Base-by-base conservation (phyloP, 2,329 filamentous ascomycete species). In the Fusarium napiforme region DNA sequence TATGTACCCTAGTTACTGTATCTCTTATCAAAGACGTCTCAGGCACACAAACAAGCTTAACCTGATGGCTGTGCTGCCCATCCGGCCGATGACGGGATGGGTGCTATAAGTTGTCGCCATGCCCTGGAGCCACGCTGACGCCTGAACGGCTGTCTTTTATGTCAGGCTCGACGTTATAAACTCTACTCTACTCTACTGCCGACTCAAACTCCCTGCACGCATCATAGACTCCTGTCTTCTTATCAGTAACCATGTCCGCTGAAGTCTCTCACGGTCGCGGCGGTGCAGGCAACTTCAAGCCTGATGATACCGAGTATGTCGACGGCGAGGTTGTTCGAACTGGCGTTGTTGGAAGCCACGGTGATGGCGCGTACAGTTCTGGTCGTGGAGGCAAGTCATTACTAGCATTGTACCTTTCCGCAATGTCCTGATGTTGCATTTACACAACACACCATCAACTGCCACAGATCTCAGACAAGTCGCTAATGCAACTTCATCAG, bases 231-330 rank as follows among this genome's bases (percentile, higher is more conserved):
- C 55, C 23, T 28, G 40, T n/a, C 36, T 28, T 60, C 60, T 63
- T 52, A 71, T 70, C 64, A 73, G 30, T n/a, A 60, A 68, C 34
- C 46, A 83, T 83, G 82, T 59, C 80, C 3, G 59, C 82, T 59
- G 87, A 90, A 78, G 86, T 90, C 59, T 90, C 88, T 21, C 88
- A 90, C 82, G 89, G 89, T 75, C 87, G 89, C 71, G 89, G 89
- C 67, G 89, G 89, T 75, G 88, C 87, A 26, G 89, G 90, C 77
- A 91, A 91, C 81, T 90, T 91, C 80, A 85, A 84, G 71, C 79
- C 82, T 39, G 89, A 91, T 78, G 80, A 86, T 69, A 91, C 88
- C 42, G 77, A 85, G 74, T 92, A 92, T 78, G 85, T 86, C 70
- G 90, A 92, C 72, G 90, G 89, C 75, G 88, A 89, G 72, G 88